Evolutionary conservation across 192 early-diverging fungal species (phyloP).

Genomic region (Coemansia sp.): DNA sequence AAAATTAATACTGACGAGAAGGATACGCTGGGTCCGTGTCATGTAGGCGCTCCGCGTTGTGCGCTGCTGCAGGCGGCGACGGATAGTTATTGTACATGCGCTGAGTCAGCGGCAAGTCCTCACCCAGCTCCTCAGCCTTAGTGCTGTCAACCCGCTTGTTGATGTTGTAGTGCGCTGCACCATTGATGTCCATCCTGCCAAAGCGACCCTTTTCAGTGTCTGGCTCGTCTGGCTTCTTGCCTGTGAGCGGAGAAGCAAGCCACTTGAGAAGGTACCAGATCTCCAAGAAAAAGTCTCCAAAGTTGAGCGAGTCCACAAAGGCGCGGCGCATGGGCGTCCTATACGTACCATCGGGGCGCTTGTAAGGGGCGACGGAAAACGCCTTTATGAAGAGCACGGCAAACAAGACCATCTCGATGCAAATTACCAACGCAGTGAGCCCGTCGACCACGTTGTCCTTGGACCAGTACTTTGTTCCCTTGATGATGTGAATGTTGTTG

Average conservation of each 20-base stretch:
- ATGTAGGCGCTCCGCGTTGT: constrained; percentile 2
- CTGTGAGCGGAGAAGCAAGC: constrained; percentile 33
- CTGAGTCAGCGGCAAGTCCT: constrained; percentile 34
- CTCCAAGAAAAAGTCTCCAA: constrained; percentile 47
- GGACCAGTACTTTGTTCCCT: constrained; percentile 58
- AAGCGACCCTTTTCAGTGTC: constrained; percentile 53
- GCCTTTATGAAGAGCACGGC: constrained; percentile 55
- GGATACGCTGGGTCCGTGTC: neutral
- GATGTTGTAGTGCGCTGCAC: constrained; percentile 43
- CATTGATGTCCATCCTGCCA: constrained; percentile 53
- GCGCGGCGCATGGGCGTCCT: constrained; percentile 50
- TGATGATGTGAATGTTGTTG: constrained; percentile 53
- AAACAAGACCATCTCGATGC: constrained; percentile 61
- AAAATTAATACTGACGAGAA: neutral
- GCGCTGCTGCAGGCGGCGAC: constrained; percentile 3
- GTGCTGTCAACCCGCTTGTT: constrained; percentile 20
- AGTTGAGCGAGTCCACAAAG: constrained; percentile 53
- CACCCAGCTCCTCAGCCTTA: constrained; percentile 26
- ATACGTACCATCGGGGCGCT: constrained; percentile 26
- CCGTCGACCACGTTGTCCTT: constrained; percentile 55
- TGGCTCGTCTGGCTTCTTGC: constrained; percentile 26
- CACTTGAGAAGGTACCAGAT: constrained; percentile 51
- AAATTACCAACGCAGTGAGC: constrained; percentile 56
- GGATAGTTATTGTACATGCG: constrained; percentile 13
- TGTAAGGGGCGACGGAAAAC: constrained; percentile 42